Evolutionary conservation across 1,284 basidiomycete genomes (phyloP), one percentile per base, ranked within the genome.

Genomic region (Trametes versicolor): DNA sequence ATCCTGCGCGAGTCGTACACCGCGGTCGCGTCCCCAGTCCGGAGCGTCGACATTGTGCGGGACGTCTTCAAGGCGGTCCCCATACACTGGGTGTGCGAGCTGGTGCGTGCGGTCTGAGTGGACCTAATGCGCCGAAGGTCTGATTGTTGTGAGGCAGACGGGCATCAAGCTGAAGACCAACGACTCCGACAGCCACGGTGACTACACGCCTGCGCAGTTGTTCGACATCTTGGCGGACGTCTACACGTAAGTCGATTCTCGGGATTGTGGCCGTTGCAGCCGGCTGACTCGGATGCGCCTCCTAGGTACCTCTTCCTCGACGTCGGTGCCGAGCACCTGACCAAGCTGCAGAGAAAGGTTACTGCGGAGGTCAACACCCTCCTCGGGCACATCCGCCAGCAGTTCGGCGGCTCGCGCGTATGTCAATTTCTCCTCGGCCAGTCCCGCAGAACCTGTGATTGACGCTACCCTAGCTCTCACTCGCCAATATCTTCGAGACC

Each of bases 271-370:
- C 13, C 17, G 25, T 17, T 15, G 41, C 17, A 9, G 32, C 13
- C n/a, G 8, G 7, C 27, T 47, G 4, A 34, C 19, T 45, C 25
- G 37, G 27, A 41, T 59, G 27, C 37, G 9, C 37, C 4, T 4
- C 17, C 27, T 67, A 92, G 90, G 34, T 90, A 85, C 72, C 78
- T 93, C 64, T 94, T 92, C 85, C 82, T 93, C n/a, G 86, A 93
- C 62, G 78, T 87, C 45, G 90, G 91, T 60, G 71, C 83, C 3
- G 80, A 83, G 2, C 85, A 86, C 67, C 76, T 86, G 50, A 84
- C 89, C 82, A 80, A 83, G 17, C 72, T 87, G 34, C 81, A 85
- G 68, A 75, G 80, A 50, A 84, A 81, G 63, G 86, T 86, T 12
- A 82, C 82, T 62, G 77, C 74, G 12, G 78, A 89, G 60, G 77